These are phyloP conservation scores for Quercus parvula DNA, from an alignment of 306 rosid species.

Conservation along the genomic window DNA sequence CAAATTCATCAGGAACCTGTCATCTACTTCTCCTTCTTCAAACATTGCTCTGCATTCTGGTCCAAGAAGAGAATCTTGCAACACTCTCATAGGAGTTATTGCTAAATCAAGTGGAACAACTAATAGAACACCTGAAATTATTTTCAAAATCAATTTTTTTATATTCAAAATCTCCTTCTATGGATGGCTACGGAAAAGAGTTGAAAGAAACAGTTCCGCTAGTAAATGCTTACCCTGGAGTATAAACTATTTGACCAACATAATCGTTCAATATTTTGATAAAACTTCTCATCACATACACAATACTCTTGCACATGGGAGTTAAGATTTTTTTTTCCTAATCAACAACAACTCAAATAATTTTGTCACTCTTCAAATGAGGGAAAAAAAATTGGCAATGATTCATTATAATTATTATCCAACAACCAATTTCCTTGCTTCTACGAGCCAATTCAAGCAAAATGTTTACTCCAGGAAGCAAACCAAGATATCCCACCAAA, in stretches of 20 bases:
- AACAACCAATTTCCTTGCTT: background rate
- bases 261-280: background rate
- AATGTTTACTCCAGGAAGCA: background rate
- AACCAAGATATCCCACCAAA: background rate
- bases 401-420: background rate
- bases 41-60: constrained; percentile 85
- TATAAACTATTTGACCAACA: background rate
- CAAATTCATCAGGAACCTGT: constrained; percentile 75
- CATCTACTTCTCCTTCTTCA: constrained; percentile 89
- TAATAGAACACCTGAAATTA: constrained; percentile 58
- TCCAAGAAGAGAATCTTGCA: constrained; percentile 90
- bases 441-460: background rate
- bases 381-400: background rate
- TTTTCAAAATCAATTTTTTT: constrained; percentile 3
- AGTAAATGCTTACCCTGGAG: background rate
- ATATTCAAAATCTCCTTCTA: background rate
- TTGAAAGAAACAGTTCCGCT: background rate
- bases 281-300: background rate
- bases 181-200: constrained; percentile 3
- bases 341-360: too few relatives aligned
- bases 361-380: background rate
- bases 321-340: too few relatives aligned
- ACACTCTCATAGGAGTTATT: constrained; percentile 95
- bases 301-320: too few relatives aligned
- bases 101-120: constrained; percentile 88